A percentile compares a stretch with the other conserved stretches of the same genome.
Evolutionary conservation across 163 green algal species (phyloP).

Genomic region (Coccomyxa subellipsoidea): DNA sequence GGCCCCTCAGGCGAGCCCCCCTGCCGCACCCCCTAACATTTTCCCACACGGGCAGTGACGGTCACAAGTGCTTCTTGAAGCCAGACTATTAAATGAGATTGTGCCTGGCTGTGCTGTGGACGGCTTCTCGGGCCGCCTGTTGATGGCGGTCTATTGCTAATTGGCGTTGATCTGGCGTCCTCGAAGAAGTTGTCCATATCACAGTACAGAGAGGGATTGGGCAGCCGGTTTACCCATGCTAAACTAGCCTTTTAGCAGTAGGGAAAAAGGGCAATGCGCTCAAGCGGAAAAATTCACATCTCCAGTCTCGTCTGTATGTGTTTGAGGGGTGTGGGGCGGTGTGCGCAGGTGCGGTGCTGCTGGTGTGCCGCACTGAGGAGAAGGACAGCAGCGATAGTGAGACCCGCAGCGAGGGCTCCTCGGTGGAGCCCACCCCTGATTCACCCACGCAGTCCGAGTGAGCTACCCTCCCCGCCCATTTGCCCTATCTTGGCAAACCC

Average conservation of each 20-base stretch:
- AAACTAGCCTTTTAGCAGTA: no score
- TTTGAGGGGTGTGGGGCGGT: no score
- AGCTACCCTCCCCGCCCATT: not conserved
- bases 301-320: no score
- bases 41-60: not conserved
- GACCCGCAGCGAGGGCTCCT: not conserved
- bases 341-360: not conserved
- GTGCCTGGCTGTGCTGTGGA: no score
- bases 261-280: no score
- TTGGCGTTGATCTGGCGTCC: no score
- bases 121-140: no score
- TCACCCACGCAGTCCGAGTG: not conserved
- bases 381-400: not conserved
- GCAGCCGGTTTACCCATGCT: no score
- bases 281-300: no score
- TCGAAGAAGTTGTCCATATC: no score
- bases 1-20: conserved; percentile 12
- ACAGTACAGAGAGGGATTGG: no score
- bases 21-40: not conserved
- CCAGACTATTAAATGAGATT: not conserved
- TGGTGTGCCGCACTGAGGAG: not conserved
- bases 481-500: not conserved
- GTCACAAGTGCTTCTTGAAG: not conserved
- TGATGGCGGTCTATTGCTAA: no score
- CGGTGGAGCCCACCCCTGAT: not conserved